Evolutionary conservation across 176 grass and related monocot genomes (phyloP).

Genomic region (Canna indica): DNA sequence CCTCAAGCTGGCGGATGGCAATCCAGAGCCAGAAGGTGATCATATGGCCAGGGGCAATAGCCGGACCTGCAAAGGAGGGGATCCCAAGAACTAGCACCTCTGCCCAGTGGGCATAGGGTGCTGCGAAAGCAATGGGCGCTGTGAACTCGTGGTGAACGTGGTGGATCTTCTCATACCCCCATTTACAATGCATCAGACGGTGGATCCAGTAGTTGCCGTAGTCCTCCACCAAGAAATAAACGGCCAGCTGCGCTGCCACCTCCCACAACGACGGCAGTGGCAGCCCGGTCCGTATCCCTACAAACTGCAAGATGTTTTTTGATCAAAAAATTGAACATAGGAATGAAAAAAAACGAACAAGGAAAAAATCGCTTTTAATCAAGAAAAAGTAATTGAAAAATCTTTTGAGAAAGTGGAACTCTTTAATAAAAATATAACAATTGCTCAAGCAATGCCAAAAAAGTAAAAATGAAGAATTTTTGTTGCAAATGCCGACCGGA

Average conservation of each 20-base stretch:
- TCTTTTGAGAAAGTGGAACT: background rate
- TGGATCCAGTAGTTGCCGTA: constrained; percentile 96
- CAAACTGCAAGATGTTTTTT: constrained; percentile 29
- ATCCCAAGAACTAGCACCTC: constrained; percentile 85
- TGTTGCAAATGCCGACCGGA: background rate
- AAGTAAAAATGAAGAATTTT: too few species aligned
- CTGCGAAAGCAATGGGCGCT: constrained; percentile 78
- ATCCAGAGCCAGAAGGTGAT: constrained; percentile 97
- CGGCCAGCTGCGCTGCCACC: constrained; percentile 48
- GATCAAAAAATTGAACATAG: background rate
- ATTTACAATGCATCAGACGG: constrained; percentile 62
- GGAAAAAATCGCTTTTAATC: too few species aligned
- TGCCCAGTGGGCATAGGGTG: constrained; percentile 82
- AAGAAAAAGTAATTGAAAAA: background rate
- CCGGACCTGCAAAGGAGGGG: constrained; percentile 59
- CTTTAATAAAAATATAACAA: background rate
- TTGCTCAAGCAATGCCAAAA: background rate
- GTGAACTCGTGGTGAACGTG: constrained; percentile 83
- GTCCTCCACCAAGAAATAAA: constrained; percentile 91
- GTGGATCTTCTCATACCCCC: constrained; percentile 89
- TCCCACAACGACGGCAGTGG: constrained; percentile 69
- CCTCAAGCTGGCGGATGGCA: constrained; percentile 74
- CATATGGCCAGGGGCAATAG: constrained; percentile 73
- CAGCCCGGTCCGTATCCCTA: constrained; percentile 60
- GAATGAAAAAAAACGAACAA: background rate